Evolutionary conservation across 164 flowering plant species (phyloP).

Genomic region (Buxus sempervirens): DNA sequence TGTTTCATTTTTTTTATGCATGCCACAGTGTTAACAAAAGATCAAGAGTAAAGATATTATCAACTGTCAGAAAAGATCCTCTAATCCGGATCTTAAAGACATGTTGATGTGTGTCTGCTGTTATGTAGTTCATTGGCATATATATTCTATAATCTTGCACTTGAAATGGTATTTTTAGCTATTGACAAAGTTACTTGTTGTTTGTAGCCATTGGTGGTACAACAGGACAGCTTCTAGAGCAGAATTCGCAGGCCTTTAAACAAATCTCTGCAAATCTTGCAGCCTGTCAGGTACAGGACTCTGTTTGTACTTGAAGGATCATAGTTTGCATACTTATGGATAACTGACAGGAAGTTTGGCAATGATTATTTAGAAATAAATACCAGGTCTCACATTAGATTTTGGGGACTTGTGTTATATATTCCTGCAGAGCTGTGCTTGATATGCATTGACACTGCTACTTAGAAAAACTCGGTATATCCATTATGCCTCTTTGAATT

Average conservation of each 20-base stretch:
- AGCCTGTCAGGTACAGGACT: constrained; percentile 30
- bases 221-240: constrained; percentile 43
- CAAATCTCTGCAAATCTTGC: constrained; percentile 44
- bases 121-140: not conserved
- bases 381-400: too few species aligned
- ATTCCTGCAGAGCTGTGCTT: too few species aligned
- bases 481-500: not conserved
- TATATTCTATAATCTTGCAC: not conserved
- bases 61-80: not conserved
- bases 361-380: too few species aligned
- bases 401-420: too few species aligned
- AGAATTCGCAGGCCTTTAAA: constrained; percentile 35
- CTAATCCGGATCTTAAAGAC: not conserved
- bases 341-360: too few species aligned
- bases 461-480: too few species aligned
- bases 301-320: too few species aligned
- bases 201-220: constrained; percentile 41
- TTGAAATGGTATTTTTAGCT: not conserved
- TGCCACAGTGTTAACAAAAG: not conserved
- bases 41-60: not conserved
- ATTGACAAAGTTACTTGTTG: not conserved
- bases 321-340: not conserved
- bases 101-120: not conserved
- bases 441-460: too few species aligned
- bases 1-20: too few species aligned